Evolutionary conservation across 2,329 filamentous ascomycete species (phyloP).

Genomic region (Sclerotinia glacialis): DNA sequence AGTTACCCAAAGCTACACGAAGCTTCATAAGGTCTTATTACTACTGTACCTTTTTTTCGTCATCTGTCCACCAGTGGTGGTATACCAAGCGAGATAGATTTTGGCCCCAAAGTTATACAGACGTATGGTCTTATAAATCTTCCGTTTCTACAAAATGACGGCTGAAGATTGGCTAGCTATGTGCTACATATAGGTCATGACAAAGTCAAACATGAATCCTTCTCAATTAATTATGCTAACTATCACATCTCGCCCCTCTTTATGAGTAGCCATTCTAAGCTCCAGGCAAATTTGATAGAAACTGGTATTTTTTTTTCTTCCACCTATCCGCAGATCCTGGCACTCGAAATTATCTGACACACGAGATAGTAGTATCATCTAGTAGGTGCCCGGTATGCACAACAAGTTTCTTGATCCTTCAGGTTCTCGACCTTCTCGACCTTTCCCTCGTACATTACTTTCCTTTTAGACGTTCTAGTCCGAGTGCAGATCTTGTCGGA

Average conservation of each 20-base stretch:
- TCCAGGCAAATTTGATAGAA: constrained; percentile 16
- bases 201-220: constrained; percentile 19
- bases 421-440: constrained; percentile 7
- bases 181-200: constrained; percentile 21
- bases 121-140: background rate
- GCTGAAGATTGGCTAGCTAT: constrained; percentile 12
- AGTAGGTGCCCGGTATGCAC: constrained; percentile 1
- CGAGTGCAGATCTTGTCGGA: constrained; percentile 14
- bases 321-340: constrained; percentile 20
- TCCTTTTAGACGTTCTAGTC: background rate
- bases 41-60: constrained; percentile 6
- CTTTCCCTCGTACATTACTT: constrained; percentile 18
- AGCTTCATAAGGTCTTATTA: background rate
- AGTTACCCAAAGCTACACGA: background rate
- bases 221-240: constrained; percentile 12
- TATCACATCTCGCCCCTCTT: constrained; percentile 18
- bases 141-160: background rate
- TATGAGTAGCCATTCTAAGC: constrained; percentile 18
- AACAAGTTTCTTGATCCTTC: constrained; percentile 20
- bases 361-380: constrained; percentile 13
- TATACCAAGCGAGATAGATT: constrained; percentile 5
- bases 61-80: background rate
- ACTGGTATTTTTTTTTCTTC: constrained; percentile 10
- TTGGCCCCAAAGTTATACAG: constrained; percentile 18
- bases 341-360: constrained; percentile 16